Percentiles rank a stretch among this genome's conserved stretches.
These are phyloP conservation scores for Cercospora sp. DNA, from an alignment of 2,329 filamentous ascomycete species.

Conservation along the genomic window DNA sequence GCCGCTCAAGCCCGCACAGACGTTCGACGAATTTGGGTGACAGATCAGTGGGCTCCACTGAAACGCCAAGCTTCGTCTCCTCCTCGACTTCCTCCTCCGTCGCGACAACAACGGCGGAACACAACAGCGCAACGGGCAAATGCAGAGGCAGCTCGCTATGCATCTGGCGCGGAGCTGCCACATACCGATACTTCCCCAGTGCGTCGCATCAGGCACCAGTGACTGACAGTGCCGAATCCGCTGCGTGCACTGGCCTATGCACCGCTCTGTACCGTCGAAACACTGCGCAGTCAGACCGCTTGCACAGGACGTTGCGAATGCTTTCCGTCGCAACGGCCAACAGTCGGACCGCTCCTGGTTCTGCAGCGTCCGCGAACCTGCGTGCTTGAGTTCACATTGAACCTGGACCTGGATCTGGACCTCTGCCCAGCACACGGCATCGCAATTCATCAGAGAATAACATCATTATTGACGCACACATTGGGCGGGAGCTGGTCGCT, in stretches of 20 bases:
- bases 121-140: background rate
- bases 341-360: background rate
- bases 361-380: background rate
- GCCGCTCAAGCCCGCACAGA: constrained; percentile 1
- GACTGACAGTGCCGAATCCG: background rate
- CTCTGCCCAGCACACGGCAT: background rate
- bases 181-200: background rate
- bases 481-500: background rate
- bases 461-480: background rate
- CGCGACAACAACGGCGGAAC: background rate
- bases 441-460: background rate
- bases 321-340: background rate
- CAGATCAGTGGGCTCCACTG: constrained; percentile 5
- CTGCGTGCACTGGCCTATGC: background rate
- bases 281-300: background rate
- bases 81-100: background rate
- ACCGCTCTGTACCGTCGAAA: background rate
- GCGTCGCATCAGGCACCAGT: background rate
- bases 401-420: too few species aligned
- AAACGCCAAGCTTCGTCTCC: background rate
- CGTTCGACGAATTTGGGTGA: background rate
- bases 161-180: background rate
- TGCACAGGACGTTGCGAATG: background rate
- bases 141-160: background rate
- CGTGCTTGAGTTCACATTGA: background rate